Evolutionary conservation across 164 flowering plant species (phyloP), one percentile per base, ranked within the genome.

Genomic region (Liriodendron chinense): DNA sequence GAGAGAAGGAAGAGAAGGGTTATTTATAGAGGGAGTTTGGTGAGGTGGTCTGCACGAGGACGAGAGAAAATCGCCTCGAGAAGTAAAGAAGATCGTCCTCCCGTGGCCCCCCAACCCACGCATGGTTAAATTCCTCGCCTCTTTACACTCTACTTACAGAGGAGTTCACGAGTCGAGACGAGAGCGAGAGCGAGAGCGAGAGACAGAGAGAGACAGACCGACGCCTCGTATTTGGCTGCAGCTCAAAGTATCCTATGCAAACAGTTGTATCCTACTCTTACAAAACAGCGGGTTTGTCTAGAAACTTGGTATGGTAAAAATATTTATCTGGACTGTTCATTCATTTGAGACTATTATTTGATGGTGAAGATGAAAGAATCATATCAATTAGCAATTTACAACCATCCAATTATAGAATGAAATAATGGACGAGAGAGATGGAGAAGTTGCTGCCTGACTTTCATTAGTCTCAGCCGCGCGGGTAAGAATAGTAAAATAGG

Each of bases 31-130:
- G 70, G 12, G 23, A 18, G 48, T 68, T 68, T 68, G 70, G 70
- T 34, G 70, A 34, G 70, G 70, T 26, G 47, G 28, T 34, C 70
- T 68, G 70, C 70, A 68, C 70, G 47, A 68, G 70, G 47, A 68
- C n/a, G 21, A 26, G 16, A 68, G 70, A 18, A 34, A 68, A 28
- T 68, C 9, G 48, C 70, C 70, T 68, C 70, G 70, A 67, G 48
- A 68, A 25, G 70, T 24, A 68, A 68, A 26, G 47, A 34, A 18
- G n/a, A 25, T 26, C n/a, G 47, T 21, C 9, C 10, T 63, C 23
- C 25, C 66, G 24, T 34, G 43, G 43, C 43, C 43, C 43, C 5
- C 43, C 5, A 13, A 9, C 66, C 23, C 22, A 8, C 23, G 59
- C 59, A 53, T 53, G 59, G 59, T 53, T 53, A 53, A 53, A 53